Conservation (phyloP, 2,329 filamentous ascomycete genomes). For the Leptographium procerum region DNA sequence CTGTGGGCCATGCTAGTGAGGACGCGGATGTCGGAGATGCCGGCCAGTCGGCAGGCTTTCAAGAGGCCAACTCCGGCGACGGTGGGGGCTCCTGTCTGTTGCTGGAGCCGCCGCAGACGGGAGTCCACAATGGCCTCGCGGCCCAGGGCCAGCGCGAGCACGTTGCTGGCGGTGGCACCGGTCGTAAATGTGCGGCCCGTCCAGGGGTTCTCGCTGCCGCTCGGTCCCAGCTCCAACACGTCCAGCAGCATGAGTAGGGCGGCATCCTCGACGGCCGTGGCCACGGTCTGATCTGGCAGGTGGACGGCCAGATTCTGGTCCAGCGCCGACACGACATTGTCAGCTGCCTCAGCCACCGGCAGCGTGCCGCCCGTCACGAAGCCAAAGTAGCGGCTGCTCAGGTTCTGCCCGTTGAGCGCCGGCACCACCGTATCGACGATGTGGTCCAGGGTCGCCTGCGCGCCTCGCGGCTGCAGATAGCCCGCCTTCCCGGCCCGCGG, state of each 20-base stretch:
- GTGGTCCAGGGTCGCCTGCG: constrained; percentile 27
- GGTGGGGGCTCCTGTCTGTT: constrained; percentile 8
- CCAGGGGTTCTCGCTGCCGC: constrained; percentile 36
- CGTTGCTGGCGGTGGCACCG: constrained; percentile 65
- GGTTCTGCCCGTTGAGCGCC: constrained; percentile 55
- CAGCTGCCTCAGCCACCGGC: constrained; percentile 68
- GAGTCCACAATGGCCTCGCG: constrained; percentile 50
- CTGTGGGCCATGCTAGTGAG: constrained; percentile 77
- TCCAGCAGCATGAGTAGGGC: constrained; percentile 59
- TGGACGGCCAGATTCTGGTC: constrained; percentile 85
- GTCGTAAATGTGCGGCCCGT: constrained; percentile 41
- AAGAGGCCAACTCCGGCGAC: constrained; percentile 45
- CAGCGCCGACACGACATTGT: constrained; percentile 67
- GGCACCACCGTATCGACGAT: constrained; percentile 36
- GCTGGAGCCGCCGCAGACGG: constrained; percentile 18
- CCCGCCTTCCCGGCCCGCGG: constrained; percentile 18
- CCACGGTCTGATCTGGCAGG: constrained; percentile 61
- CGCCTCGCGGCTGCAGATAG: constrained; percentile 23
- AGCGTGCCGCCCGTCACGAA: constrained; percentile 79
- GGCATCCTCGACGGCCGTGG: constrained; percentile 64
- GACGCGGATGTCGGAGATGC: constrained; percentile 59
- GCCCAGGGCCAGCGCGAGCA: constrained; percentile 58
- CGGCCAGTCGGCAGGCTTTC: constrained; percentile 51
- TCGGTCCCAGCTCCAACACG: constrained; percentile 46
- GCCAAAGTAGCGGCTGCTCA: constrained; percentile 65